Evolutionary conservation across 805 yeast genomes (phyloP).

Genomic region (Pichia californica): DNA sequence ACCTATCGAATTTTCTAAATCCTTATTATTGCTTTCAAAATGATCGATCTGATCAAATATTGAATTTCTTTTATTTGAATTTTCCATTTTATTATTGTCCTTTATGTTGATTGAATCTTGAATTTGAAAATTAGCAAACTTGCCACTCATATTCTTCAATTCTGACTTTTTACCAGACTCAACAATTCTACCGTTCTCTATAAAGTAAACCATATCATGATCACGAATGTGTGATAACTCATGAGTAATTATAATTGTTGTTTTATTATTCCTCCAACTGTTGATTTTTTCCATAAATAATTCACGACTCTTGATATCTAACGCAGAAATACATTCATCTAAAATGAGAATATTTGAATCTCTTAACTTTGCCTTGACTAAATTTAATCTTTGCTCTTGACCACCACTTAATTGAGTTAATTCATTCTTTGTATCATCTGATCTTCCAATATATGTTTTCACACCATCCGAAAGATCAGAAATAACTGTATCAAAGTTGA

Average conservation of each 20-base stretch:
- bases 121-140: conserved; percentile 12
- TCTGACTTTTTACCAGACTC: conserved; percentile 37
- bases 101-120: background rate
- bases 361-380: conserved; percentile 76
- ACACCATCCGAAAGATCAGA: conserved; percentile 46
- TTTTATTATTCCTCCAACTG: conserved; percentile 55
- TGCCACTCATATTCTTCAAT: conserved; percentile 20
- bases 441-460: conserved; percentile 39
- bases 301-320: conserved; percentile 50
- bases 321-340: conserved; percentile 83
- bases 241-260: conserved; percentile 82
- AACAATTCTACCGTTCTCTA: conserved; percentile 53
- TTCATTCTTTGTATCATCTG: background rate
- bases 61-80: background rate
- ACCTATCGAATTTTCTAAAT: background rate
- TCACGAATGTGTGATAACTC: conserved; percentile 51
- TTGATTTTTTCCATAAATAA: conserved; percentile 45
- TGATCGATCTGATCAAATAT: conserved; percentile 1
- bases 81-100: background rate
- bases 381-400: conserved; percentile 73
- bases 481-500: conserved; percentile 46
- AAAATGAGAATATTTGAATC: conserved; percentile 70
- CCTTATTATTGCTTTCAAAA: background rate
- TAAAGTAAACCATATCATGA: conserved; percentile 47
- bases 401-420: conserved; percentile 74